These are phyloP conservation scores for Debaryomyces robertsiae DNA, from an alignment of 1,139 yeast genomes.

Conservation along the genomic window DNA sequence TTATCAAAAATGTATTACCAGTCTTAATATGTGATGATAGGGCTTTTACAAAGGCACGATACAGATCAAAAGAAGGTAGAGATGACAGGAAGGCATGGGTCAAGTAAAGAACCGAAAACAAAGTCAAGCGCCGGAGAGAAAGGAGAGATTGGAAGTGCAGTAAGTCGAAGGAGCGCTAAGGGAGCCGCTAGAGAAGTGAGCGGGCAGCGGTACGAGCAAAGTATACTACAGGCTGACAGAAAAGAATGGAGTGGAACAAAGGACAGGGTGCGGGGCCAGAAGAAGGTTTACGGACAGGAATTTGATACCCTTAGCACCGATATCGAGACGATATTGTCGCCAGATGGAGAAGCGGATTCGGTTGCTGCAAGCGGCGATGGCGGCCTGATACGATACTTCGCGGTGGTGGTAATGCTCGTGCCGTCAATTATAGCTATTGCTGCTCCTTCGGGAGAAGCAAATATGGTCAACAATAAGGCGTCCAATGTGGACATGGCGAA, in stretches of 20 bases:
- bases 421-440: constrained; percentile 15
- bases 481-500: constrained; percentile 16
- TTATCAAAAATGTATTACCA: no score
- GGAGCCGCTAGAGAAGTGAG: background rate
- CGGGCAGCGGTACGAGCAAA: background rate
- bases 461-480: background rate
- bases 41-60: no score
- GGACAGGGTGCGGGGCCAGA: constrained; percentile 10
- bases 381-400: constrained; percentile 11
- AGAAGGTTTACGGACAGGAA: constrained; percentile 9
- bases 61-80: background rate
- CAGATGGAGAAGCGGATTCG: constrained; percentile 8
- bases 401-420: constrained; percentile 13
- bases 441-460: constrained; percentile 8
- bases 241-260: background rate
- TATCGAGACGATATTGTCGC: constrained; percentile 13
- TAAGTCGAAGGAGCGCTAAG: background rate
- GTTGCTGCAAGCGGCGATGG: constrained; percentile 6
- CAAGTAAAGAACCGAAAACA: background rate
- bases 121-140: background rate
- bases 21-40: no score
- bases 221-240: background rate
- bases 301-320: constrained; percentile 13
- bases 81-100: background rate
- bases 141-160: background rate